Base-by-base conservation (phyloP, 371 early-diverging fungal species). In the Smittium culicis region DNA sequence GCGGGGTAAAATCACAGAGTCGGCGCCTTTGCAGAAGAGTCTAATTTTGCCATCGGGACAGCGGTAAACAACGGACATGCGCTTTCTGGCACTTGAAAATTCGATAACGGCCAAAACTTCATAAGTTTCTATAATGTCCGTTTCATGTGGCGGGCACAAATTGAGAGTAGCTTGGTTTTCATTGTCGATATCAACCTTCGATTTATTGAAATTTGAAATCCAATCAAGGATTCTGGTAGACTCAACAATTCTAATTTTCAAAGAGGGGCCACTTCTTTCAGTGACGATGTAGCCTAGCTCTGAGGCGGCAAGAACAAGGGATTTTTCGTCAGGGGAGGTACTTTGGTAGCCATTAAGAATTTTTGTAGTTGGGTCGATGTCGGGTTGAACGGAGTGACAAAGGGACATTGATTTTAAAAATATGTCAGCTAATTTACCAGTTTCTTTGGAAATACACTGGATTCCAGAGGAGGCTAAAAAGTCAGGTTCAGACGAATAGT, bases 11-110 rank as follows among this genome's bases (percentile, higher is more conserved):
- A 94, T 88, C 1, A 93, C 87, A 28, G 86, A 86, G 73, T 99
- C 99, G 17, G 98, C 97, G 24, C 99, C 99, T 77, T 99, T 99
- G 70, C 87, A 88, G 34, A 92, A 79, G 34, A 98, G 76, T 5
- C 90, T 78, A 34, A 95, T 89, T 14, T 82, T 73, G 0, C 86
- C 84, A 56, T 85, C 87, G 0, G 78, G 76, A 0, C 85, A 83
- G 35, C 82, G 72, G 64, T 88, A 71, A 54, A 92, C 84, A 1
- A 92, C 86, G 17, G 88, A 87, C 92, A 92, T 92, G 61, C 92
- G 83, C 75, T 92, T 92, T 64, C 92, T 79, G 20, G 83, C 84
- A 24, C 88, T 88, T 60, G 86, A 89, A 68, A 92, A 92, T 73
- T 92, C 93, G 0, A 92, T 71, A 11, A 86, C 83, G 56, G 89